phyloP scores from a whole-genome alignment of 768 basidiomycete species.

The Lyophyllum atratum region DNA sequence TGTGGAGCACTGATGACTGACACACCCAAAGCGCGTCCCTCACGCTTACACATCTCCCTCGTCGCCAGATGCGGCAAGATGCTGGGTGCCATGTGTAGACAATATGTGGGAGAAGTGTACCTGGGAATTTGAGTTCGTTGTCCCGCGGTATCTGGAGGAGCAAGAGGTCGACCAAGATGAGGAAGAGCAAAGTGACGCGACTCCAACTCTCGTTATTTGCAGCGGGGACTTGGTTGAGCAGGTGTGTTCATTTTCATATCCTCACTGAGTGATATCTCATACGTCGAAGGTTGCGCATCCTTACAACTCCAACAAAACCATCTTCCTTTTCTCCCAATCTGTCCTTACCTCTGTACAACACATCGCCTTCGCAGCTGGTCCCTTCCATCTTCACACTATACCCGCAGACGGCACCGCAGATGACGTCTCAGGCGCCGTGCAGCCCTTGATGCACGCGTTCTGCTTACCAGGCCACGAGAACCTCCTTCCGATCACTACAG shows the following conservation, averaged over 20 bases:
- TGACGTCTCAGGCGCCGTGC: slow-evolving; percentile 63
- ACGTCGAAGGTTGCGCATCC: slow-evolving; percentile 82
- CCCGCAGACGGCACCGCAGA: slow-evolving; percentile 61
- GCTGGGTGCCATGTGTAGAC: slow-evolving; percentile 98
- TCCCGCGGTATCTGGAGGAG: slow-evolving; percentile 81
- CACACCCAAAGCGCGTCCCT: slow-evolving; percentile 70
- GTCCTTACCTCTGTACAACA: slow-evolving; percentile 94
- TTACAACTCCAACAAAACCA: slow-evolving; percentile 89
- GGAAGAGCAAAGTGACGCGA: slow-evolving; percentile 59
- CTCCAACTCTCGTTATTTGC: slow-evolving; percentile 85
- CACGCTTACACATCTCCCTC: slow-evolving; percentile 91
- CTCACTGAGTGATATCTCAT: slow-evolving; percentile 7
- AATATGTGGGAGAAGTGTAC: slow-evolving; percentile 95
- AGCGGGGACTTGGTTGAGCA: slow-evolving; percentile 96
- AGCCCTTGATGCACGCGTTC: slow-evolving; percentile 86
- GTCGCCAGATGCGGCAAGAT: slow-evolving; percentile 88
- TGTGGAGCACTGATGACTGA: slow-evolving; percentile 12
- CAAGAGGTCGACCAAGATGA: slow-evolving; percentile 43
- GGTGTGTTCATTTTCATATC: slow-evolving; percentile 42
- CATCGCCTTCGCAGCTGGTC: slow-evolving; percentile 93
- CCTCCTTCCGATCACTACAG: slow-evolving; percentile 66
- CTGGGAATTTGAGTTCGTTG: slow-evolving; percentile 98
- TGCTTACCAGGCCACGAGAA: slow-evolving; percentile 88
- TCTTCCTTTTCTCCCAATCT: slow-evolving; percentile 89
- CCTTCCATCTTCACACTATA: slow-evolving; percentile 80